These are phyloP conservation scores for Telfairia occidentalis DNA, from an alignment of 331 rosid genomes.

Conservation along the genomic window DNA sequence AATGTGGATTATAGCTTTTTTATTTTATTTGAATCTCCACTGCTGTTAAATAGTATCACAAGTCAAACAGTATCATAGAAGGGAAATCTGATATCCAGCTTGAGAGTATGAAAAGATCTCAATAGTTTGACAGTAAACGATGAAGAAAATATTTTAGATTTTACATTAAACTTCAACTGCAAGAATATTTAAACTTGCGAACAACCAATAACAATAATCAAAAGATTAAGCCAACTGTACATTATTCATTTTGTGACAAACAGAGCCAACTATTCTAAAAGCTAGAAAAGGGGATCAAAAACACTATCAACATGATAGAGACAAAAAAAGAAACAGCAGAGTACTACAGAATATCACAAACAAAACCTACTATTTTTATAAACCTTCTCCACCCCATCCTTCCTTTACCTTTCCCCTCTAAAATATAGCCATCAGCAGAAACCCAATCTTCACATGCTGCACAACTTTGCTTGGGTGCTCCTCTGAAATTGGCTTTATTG, in stretches of 20 bases:
- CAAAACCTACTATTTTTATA: neutral
- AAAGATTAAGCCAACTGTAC: slow-evolving; percentile 5
- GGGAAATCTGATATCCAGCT: no score
- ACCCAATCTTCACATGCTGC: slow-evolving; percentile 6
- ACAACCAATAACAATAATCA: neutral
- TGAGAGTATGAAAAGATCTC: neutral
- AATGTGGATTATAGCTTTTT: no score
- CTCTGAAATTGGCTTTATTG: slow-evolving; percentile 4
- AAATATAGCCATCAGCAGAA: slow-evolving; percentile 2
- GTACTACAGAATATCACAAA: neutral
- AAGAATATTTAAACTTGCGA: neutral
- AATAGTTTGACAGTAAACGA: neutral
- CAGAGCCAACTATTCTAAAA: slow-evolving; percentile 6
- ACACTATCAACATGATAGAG: slow-evolving; percentile 8
- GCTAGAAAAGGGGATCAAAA: neutral
- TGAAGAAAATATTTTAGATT: neutral
- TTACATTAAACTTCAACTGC: neutral
- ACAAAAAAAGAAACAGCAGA: neutral
- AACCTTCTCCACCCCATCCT: neutral
- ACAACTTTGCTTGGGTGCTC: slow-evolving; percentile 1
- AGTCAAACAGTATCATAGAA: no score
- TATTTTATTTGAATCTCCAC: no score
- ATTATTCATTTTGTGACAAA: slow-evolving; percentile 1
- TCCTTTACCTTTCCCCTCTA: neutral
- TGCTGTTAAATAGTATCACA: no score